A percentile compares a stretch with the other conserved stretches of the same genome.
These are phyloP conservation scores for Ganoderma leucocontextum DNA, from an alignment of 1,284 basidiomycete species.

Conservation along the genomic window DNA sequence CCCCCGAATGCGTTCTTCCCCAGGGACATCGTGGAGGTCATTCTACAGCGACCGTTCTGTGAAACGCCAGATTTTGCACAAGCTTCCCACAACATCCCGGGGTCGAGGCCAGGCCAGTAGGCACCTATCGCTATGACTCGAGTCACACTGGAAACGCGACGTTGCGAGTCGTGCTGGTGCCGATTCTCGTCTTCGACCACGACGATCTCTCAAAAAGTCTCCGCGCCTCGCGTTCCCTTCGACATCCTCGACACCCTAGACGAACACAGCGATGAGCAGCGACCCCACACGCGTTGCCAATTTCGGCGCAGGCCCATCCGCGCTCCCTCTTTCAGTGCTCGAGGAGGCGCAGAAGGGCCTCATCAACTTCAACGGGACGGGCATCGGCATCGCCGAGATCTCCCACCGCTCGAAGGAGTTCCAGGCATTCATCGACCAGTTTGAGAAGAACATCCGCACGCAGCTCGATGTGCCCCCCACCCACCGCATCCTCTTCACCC, in stretches of 20 bases:
- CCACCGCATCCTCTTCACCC: slow-evolving; percentile 90
- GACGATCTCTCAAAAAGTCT: slow-evolving; percentile 1
- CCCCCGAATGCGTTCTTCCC: not conserved
- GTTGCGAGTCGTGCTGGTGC: not conserved
- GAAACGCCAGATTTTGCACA: not conserved
- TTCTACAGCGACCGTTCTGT: not conserved
- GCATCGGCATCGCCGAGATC: slow-evolving; percentile 94
- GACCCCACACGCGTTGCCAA: slow-evolving; percentile 71
- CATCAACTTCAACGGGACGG: slow-evolving; percentile 87
- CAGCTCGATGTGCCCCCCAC: slow-evolving; percentile 84
- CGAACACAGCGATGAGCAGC: slow-evolving; percentile 20
- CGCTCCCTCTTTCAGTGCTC: slow-evolving; percentile 85
- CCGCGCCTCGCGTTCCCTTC: not conserved
- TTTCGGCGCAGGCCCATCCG: slow-evolving; percentile 93
- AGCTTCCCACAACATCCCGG: not conserved
- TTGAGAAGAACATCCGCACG: slow-evolving; percentile 75
- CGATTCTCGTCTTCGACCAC: not conserved
- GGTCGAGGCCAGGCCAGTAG: slow-evolving; percentile 3
- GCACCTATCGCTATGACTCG: slow-evolving; percentile 14
- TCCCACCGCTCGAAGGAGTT: slow-evolving; percentile 94
- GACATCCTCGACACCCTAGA: not conserved
- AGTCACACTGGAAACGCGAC: slow-evolving; percentile 5
- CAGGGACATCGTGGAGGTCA: not conserved
- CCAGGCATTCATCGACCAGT: slow-evolving; percentile 69
- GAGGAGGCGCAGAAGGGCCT: slow-evolving; percentile 82